Evolutionary conservation across 768 basidiomycete species (phyloP).

Genomic region (Epithele typhae): DNA sequence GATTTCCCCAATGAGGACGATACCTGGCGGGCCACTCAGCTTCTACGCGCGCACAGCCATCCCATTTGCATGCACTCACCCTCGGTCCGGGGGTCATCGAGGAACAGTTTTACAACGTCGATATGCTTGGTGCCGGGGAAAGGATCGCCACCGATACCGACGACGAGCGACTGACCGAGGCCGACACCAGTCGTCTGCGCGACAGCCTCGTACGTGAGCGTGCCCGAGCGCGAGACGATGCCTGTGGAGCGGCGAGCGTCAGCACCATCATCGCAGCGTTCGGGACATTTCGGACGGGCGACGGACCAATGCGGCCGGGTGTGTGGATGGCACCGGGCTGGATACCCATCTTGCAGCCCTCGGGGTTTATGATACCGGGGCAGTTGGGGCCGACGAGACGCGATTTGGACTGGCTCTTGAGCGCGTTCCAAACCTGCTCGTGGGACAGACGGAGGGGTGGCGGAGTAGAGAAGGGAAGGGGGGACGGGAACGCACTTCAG

Average conservation of each 20-base stretch:
- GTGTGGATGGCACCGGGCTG: conserved; percentile 97
- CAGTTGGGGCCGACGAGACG: conserved; percentile 98
- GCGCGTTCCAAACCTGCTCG: conserved; percentile 81
- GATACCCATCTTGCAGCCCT: conserved; percentile 99
- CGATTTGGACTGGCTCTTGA: conserved; percentile 90
- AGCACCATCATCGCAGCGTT: neutral
- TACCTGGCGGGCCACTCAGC: no score
- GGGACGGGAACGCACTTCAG: no score
- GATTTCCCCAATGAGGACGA: conserved; percentile 98
- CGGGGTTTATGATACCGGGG: conserved; percentile 95
- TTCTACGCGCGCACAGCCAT: neutral
- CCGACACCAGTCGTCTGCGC: conserved; percentile 95
- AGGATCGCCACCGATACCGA: conserved; percentile 97
- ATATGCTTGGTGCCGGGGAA: conserved; percentile 96
- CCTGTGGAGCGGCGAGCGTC: conserved; percentile 38
- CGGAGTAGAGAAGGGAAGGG: no score
- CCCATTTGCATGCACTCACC: conserved; percentile 42
- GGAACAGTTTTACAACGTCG: conserved; percentile 94
- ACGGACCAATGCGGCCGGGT: conserved; percentile 89
- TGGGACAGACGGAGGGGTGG: no score
- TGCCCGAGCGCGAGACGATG: conserved; percentile 93
- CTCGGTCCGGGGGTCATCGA: conserved; percentile 90
- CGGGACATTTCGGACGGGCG: neutral
- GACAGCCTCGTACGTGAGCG: conserved; percentile 97
- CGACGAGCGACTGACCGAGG: conserved; percentile 92